Evolutionary conservation across 257 asterid species (phyloP).

Genomic region (Haberlea rhodopensis): DNA sequence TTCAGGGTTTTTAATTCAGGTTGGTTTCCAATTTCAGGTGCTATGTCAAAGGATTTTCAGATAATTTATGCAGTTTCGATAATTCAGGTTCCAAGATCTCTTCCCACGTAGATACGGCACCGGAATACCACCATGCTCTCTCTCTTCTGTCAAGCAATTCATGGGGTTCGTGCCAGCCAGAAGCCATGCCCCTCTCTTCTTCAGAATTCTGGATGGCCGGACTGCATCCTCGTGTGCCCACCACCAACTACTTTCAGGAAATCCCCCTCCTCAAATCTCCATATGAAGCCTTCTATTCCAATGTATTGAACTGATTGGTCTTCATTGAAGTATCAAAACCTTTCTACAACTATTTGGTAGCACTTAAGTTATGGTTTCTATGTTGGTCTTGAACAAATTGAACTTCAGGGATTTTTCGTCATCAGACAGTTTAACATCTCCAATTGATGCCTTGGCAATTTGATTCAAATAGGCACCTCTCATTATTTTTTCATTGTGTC

Average conservation of each 20-base stretch:
- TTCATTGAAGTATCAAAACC: not conserved
- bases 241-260: constrained; percentile 43
- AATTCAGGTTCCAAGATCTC: constrained; percentile 53
- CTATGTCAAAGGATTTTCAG: constrained; percentile 3
- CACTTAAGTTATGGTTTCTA: too few relatives aligned
- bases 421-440: too few relatives aligned
- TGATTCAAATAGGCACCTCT: too few relatives aligned
- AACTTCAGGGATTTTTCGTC: too few relatives aligned
- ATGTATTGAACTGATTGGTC: constrained; percentile 32
- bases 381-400: not conserved
- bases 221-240: constrained; percentile 38
- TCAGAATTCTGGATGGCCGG: constrained; percentile 54
- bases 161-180: constrained; percentile 57
- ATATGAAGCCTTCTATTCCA: constrained; percentile 45
- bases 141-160: constrained; percentile 93
- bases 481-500: too few relatives aligned
- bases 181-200: constrained; percentile 47
- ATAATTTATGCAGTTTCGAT: not conserved
- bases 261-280: constrained; percentile 45
- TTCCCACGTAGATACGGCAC: constrained; percentile 55
- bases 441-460: too few relatives aligned
- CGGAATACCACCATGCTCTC: constrained; percentile 77
- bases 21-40: constrained; percentile 31
- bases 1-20: constrained; percentile 55
- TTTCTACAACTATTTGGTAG: not conserved